These are phyloP conservation scores for Farysia itapuensis DNA, from an alignment of 1,284 basidiomycete species.

Conservation along the genomic window DNA sequence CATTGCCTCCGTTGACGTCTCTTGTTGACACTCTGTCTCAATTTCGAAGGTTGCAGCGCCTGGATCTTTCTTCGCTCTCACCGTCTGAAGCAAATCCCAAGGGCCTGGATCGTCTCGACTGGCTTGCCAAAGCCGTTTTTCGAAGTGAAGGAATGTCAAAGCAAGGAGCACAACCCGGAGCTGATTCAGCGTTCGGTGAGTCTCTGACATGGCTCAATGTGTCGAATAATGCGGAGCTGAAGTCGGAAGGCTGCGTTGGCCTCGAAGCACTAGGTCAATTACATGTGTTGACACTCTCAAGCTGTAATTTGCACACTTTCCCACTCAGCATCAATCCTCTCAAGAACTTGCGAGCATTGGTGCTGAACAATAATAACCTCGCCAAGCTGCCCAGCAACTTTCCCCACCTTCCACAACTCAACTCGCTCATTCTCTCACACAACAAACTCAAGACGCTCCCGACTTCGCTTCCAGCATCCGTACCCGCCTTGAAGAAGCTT, in stretches of 20 bases:
- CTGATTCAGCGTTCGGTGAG: slow-evolving; percentile 22
- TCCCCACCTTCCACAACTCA: slow-evolving; percentile 54
- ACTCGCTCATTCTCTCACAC: slow-evolving; percentile 56
- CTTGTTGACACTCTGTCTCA: slow-evolving; percentile 45
- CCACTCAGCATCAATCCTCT: slow-evolving; percentile 33
- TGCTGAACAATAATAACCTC: slow-evolving; percentile 50
- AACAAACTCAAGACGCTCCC: slow-evolving; percentile 46
- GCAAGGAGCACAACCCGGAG: slow-evolving; percentile 21
- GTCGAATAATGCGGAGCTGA: slow-evolving; percentile 11
- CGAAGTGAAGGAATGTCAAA: slow-evolving; percentile 9
- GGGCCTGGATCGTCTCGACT: slow-evolving; percentile 33
- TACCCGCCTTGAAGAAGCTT: slow-evolving; percentile 53
- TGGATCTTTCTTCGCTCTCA: slow-evolving; percentile 48
- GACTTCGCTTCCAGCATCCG: slow-evolving; percentile 35
- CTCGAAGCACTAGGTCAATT: slow-evolving; percentile 30
- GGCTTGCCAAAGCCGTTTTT: slow-evolving; percentile 44
- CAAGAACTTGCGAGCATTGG: slow-evolving; percentile 44
- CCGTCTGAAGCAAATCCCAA: slow-evolving; percentile 29
- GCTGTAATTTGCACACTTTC: slow-evolving; percentile 26
- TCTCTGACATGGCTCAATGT: slow-evolving; percentile 32
- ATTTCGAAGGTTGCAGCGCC: slow-evolving; percentile 41
- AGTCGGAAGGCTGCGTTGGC: slow-evolving; percentile 18
- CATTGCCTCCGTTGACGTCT: slow-evolving; percentile 33
- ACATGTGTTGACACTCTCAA: slow-evolving; percentile 42
- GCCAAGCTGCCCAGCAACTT: slow-evolving; percentile 15